Percentiles rank a stretch among this genome's conserved stretches.
phyloP scores from a whole-genome alignment of 2,329 filamentous ascomycete genomes.

The Cryphonectria nitschkei region DNA sequence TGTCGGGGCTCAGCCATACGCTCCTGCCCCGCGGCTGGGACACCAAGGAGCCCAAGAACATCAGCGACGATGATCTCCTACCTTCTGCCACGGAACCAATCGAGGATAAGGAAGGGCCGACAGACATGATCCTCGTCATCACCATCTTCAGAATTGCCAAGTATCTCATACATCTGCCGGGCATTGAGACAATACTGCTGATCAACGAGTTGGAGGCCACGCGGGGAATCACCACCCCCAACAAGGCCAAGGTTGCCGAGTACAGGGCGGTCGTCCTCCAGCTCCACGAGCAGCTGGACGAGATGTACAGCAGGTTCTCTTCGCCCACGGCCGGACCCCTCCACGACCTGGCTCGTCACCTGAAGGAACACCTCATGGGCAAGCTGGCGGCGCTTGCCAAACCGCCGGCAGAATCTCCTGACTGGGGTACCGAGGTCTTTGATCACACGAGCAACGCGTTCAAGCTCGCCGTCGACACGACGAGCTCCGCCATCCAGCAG shows the following conservation, averaged over 20 bases:
- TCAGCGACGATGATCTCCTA: slow-evolving; percentile 63
- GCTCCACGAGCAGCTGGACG: slow-evolving; percentile 47
- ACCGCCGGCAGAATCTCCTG: slow-evolving; percentile 51
- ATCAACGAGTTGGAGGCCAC: slow-evolving; percentile 44
- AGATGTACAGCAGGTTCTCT: slow-evolving; percentile 54
- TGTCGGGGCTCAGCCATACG: slow-evolving; percentile 60
- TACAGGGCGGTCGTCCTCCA: slow-evolving; percentile 48
- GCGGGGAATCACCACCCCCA: slow-evolving; percentile 34
- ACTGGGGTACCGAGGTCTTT: slow-evolving; percentile 54
- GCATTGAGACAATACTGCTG: slow-evolving; percentile 55
- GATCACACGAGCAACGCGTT: slow-evolving; percentile 58
- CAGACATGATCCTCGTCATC: slow-evolving; percentile 63
- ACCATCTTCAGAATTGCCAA: slow-evolving; percentile 54
- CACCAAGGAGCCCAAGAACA: slow-evolving; percentile 58
- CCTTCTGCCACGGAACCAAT: slow-evolving; percentile 56
- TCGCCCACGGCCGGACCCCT: slow-evolving; percentile 56
- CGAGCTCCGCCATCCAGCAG: slow-evolving; percentile 51
- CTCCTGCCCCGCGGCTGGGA: slow-evolving; percentile 58
- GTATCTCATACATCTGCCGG: slow-evolving; percentile 52
- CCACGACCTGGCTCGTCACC: slow-evolving; percentile 53
- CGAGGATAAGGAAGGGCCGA: slow-evolving; percentile 57
- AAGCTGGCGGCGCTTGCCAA: slow-evolving; percentile 54
- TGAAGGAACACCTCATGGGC: slow-evolving; percentile 52
- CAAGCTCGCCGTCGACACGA: slow-evolving; percentile 53
- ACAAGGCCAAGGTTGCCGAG: slow-evolving; percentile 42